Evolutionary conservation across 75 land plant species (phyloP).

Genomic region (Adiantum capillusveneris): DNA sequence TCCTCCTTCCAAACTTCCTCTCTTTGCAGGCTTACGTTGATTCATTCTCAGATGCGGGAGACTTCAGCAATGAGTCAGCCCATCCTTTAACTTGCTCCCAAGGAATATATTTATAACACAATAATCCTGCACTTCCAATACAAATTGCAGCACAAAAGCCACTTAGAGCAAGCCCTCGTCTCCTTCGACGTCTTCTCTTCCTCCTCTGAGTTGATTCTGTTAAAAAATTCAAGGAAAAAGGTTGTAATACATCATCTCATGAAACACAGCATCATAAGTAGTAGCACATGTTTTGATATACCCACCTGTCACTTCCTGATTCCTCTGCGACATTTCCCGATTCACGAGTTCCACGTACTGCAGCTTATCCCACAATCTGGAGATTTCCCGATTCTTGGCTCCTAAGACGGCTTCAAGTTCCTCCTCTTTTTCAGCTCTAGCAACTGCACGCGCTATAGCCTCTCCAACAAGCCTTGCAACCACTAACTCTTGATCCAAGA

Average conservation of each 20-base stretch:
- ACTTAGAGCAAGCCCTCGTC: conserved; percentile 11
- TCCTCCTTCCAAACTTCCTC: too few species aligned
- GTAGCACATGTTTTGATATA: too few species aligned
- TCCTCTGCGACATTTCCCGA: conserved; percentile 52
- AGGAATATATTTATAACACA: conserved; percentile 19
- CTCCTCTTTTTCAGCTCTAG: conserved; percentile 33
- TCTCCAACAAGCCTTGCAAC: conserved; percentile 31
- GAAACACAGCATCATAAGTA: too few species aligned
- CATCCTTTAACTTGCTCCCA: conserved; percentile 8
- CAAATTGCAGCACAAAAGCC: conserved; percentile 13
- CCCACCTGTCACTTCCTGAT: conserved; percentile 53
- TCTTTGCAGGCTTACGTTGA: too few species aligned
- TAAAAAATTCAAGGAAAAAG: too few species aligned
- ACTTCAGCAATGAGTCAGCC: background rate
- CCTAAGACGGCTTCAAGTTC: conserved; percentile 27
- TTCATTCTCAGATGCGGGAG: too few species aligned
- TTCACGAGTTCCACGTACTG: conserved; percentile 48
- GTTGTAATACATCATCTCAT: too few species aligned
- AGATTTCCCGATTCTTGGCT: conserved; percentile 41
- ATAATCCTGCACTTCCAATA: conserved; percentile 16
- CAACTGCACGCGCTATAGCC: conserved; percentile 31
- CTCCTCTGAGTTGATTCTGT: conserved; percentile 27
- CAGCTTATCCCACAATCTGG: conserved; percentile 45
- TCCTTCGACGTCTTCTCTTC: conserved; percentile 12
- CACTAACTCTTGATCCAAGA: conserved; percentile 12